phyloP scores from a whole-genome alignment of 345 rosid species.

The Citrus cavaleriei region DNA sequence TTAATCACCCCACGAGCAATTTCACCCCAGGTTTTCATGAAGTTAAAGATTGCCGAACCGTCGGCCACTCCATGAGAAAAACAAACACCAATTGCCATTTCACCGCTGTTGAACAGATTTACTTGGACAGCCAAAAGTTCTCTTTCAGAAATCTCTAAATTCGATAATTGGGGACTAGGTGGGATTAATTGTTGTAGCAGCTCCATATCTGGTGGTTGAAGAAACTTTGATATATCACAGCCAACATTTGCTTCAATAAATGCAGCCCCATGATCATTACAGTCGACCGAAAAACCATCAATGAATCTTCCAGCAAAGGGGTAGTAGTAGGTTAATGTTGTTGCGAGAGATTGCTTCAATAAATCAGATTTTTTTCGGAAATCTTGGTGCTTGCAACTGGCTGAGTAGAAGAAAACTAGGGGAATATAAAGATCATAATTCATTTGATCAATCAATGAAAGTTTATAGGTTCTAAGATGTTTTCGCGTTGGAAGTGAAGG shows the following conservation, averaged over 20 bases:
- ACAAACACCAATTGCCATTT: constrained; percentile 17
- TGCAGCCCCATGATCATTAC: constrained; percentile 24
- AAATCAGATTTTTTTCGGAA: neutral
- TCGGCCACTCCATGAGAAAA: constrained; percentile 24
- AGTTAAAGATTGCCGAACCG: constrained; percentile 10
- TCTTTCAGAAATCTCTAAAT: neutral
- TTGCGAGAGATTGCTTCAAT: constrained; percentile 22
- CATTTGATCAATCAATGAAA: constrained; percentile 29
- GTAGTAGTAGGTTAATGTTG: constrained; percentile 16
- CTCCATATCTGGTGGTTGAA: constrained; percentile 2
- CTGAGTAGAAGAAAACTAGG: constrained; percentile 21
- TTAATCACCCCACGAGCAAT: neutral
- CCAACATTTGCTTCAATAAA: constrained; percentile 11
- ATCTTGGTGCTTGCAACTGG: neutral
- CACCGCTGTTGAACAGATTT: constrained; percentile 28
- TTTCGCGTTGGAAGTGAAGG: neutral
- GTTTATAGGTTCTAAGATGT: constrained; percentile 17
- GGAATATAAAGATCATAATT: constrained; percentile 8
- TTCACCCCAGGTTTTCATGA: constrained; percentile 19
- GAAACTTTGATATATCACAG: constrained; percentile 9
- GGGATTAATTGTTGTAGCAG: constrained; percentile 16
- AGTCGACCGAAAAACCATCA: constrained; percentile 12
- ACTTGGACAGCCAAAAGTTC: constrained; percentile 13
- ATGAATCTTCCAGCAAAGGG: constrained; percentile 21
- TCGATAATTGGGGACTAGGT: neutral